Evolutionary conservation across 768 basidiomycete species (phyloP).

Genomic region (Paxillus rubicundulus): DNA sequence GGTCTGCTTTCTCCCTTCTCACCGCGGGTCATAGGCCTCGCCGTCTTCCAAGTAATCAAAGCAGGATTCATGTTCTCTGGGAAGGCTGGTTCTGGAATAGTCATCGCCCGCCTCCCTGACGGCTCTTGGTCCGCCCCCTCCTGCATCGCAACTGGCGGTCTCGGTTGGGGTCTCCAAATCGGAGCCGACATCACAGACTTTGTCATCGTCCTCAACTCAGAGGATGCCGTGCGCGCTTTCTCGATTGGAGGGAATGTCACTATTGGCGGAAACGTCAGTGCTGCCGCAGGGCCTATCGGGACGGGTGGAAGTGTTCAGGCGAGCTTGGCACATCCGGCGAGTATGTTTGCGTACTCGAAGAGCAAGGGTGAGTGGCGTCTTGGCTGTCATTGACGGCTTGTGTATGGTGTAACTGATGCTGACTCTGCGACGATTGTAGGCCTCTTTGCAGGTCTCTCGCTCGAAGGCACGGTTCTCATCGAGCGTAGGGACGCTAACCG

Average conservation of each 20-base stretch:
- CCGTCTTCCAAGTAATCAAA: slow-evolving; percentile 91
- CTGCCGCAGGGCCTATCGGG: slow-evolving; percentile 88
- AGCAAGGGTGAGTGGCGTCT: slow-evolving; percentile 67
- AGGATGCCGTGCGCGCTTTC: slow-evolving; percentile 94
- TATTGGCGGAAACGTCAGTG: slow-evolving; percentile 86
- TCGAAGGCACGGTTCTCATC: slow-evolving; percentile 92
- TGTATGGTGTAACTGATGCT: background rate
- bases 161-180: slow-evolving; percentile 94
- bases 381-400: background rate
- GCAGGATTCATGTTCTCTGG: slow-evolving; percentile 95
- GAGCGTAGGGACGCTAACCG: slow-evolving; percentile 96
- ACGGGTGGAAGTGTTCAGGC: slow-evolving; percentile 91
- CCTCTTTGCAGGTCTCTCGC: slow-evolving; percentile 88
- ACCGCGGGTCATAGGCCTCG: slow-evolving; percentile 59
- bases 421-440: slow-evolving; percentile 43
- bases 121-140: slow-evolving; percentile 97
- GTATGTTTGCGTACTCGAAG: slow-evolving; percentile 97
- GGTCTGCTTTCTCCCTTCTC: background rate
- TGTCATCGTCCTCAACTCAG: slow-evolving; percentile 94
- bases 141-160: slow-evolving; percentile 93
- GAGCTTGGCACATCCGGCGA: slow-evolving; percentile 86
- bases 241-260: slow-evolving; percentile 95
- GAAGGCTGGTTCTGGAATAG: slow-evolving; percentile 89
- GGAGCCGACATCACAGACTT: slow-evolving; percentile 96
- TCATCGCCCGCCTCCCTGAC: slow-evolving; percentile 89